phyloP scores from a whole-genome alignment of 2,329 filamentous ascomycete genomes.

The Shiraia bambusicola region DNA sequence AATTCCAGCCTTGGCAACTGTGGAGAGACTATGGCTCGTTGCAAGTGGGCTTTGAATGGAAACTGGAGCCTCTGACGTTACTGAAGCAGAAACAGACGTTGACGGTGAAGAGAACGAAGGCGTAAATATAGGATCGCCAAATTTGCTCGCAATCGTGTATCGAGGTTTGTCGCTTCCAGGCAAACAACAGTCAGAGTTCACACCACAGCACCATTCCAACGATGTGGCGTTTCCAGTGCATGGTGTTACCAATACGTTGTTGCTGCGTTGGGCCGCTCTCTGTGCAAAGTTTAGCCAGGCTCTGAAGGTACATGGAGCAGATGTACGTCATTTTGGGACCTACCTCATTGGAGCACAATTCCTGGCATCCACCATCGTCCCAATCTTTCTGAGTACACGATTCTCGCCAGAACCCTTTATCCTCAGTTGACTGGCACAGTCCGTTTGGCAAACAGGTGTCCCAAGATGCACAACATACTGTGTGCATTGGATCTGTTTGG shows the following conservation, averaged over 20 bases:
- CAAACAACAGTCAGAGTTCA: constrained; percentile 4
- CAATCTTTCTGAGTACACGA: constrained; percentile 8
- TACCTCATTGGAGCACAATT: constrained; percentile 13
- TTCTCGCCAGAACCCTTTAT: constrained; percentile 7
- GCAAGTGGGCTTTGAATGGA: not conserved
- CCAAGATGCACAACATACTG: constrained; percentile 5
- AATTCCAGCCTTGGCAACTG: constrained; percentile 6
- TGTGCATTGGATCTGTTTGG: constrained; percentile 3
- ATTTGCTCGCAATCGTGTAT: constrained; percentile 8
- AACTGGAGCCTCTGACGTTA: not conserved
- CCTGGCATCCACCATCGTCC: constrained; percentile 11
- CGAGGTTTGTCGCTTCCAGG: not conserved
- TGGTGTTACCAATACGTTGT: constrained; percentile 2
- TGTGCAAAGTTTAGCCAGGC: not conserved
- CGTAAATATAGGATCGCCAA: constrained; percentile 7
- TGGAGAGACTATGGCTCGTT: not conserved
- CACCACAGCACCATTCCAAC: not conserved
- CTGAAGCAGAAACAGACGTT: not conserved
- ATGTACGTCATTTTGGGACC: not conserved
- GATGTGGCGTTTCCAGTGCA: constrained; percentile 4
- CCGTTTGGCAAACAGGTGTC: constrained; percentile 7
- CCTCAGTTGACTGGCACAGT: not conserved
- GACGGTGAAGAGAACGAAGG: not conserved
- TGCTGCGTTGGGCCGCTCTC: constrained; percentile 1
- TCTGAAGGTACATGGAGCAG: not conserved